Percentiles rank a stretch among this genome's conserved stretches.
phyloP scores from a whole-genome alignment of 768 basidiomycete genomes.

The Tulasnella sp. region DNA sequence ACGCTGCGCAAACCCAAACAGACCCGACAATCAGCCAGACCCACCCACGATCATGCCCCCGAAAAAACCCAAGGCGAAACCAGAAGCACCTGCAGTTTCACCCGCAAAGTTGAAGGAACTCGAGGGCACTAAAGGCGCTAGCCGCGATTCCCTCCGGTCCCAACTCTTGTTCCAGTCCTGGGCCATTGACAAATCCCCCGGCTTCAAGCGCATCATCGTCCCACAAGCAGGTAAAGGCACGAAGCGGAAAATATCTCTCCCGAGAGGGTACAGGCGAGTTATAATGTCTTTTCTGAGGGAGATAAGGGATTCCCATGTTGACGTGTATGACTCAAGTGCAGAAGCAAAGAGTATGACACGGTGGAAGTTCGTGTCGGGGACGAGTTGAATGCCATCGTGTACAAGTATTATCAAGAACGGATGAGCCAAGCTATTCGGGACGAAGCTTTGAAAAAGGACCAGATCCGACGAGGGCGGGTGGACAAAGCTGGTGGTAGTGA shows the following conservation, averaged over 20 bases:
- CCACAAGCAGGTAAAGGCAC: not conserved
- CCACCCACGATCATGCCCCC: not conserved
- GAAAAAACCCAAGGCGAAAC: not conserved
- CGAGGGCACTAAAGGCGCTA: conserved; percentile 19
- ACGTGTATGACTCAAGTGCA: not conserved
- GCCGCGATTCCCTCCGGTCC: conserved; percentile 18
- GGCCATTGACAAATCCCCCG: conserved; percentile 32
- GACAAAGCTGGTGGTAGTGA: conserved; percentile 22
- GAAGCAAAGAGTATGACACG: conserved; percentile 31
- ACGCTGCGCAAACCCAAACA: not conserved
- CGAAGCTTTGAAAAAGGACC: conserved; percentile 28
- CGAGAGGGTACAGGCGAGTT: conserved; percentile 31
- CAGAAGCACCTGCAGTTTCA: not conserved
- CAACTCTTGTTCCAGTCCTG: conserved; percentile 29
- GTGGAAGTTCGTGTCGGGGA: conserved; percentile 20
- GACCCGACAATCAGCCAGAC: not conserved
- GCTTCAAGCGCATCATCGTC: conserved; percentile 23
- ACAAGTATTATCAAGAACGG: conserved; percentile 26
- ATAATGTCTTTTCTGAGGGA: not conserved
- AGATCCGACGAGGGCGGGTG: conserved; percentile 6
- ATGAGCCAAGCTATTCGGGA: conserved; percentile 22
- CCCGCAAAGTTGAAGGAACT: conserved; percentile 19
- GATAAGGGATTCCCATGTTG: not conserved
- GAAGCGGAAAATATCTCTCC: conserved; percentile 16
- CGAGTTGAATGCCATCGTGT: conserved; percentile 30